Evolutionary conservation across 2,329 filamentous ascomycete genomes (phyloP).

Genomic region (Sarocladium brachiariae): DNA sequence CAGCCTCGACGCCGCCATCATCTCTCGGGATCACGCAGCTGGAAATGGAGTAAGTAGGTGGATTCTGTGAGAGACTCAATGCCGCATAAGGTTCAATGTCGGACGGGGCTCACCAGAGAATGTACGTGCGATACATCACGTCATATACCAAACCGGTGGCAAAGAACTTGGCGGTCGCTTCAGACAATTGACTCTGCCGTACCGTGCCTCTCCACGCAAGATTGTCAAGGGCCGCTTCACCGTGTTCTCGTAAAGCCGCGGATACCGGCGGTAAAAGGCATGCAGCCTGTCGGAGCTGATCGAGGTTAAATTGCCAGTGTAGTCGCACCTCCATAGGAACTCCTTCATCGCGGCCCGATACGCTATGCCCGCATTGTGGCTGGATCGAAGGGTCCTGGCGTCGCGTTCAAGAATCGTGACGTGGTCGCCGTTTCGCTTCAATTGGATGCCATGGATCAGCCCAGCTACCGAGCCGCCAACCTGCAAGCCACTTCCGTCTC

Average conservation of each 20-base stretch:
- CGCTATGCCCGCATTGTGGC: slow-evolving; percentile 9
- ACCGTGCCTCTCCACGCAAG: slow-evolving; percentile 11
- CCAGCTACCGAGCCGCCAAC: slow-evolving; percentile 11
- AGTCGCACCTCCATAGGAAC: slow-evolving; percentile 5
- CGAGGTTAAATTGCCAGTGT: not conserved
- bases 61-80: not conserved
- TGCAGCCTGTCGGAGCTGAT: not conserved
- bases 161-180: slow-evolving; percentile 6
- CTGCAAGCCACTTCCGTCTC: no score
- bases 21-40: slow-evolving; percentile 10
- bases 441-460: slow-evolving; percentile 4
- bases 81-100: not conserved
- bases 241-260: not conserved
- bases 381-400: slow-evolving; percentile 1
- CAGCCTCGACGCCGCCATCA: slow-evolving; percentile 1
- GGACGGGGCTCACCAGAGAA: not conserved
- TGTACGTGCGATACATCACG: not conserved
- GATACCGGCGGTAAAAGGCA: not conserved
- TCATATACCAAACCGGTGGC: not conserved
- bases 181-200: slow-evolving; percentile 5
- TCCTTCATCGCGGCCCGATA: not conserved
- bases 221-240: not conserved
- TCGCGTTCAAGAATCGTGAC: slow-evolving; percentile 10
- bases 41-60: not conserved
- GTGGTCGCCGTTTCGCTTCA: slow-evolving; percentile 6